Base-by-base conservation (phyloP, 1,284 basidiomycete genomes). In the Exobasidium rhododendri region DNA sequence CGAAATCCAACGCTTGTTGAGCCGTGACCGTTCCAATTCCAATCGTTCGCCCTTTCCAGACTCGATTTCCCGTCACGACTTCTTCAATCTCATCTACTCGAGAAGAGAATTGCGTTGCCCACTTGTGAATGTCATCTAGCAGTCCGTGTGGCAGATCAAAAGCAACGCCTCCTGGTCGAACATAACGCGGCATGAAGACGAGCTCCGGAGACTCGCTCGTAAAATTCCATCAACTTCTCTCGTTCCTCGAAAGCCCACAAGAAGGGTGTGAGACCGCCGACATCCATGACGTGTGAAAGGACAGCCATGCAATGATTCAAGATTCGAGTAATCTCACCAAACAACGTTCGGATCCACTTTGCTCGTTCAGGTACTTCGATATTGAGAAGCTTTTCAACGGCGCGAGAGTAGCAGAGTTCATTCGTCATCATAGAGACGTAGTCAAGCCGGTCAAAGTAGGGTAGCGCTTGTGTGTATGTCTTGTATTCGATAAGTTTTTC, bases 401-500 rank as follows among this genome's bases (percentile, higher is more conserved):
- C 96, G 35, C 97, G 86, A 2, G 94, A 91, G 83, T 96, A 99
- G 80, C 90, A 96, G 26, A 96, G 86, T 69, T 79, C 77, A 69
- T 79, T 79, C 58, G 75, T 77, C 77, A 79, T 79, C 94, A 97
- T 97, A 55, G 94, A 97, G 61, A 97, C 93, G 78, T 98, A 98
- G 84, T 99, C 94, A 67, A 98, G 85, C 78, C 94, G 92, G 82
- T 99, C 94, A 81, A 98, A 98, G 84, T 98, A 97, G 1, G 94
- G 96, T n/a, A 97, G 83, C 1, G 94, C 94, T 83, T 97, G 96
- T 14, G 88, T 92, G 81, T 97, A 98, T 10, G 89, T 97, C 85
- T 99, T 99, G 86, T 94, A 97, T 83, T 98, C 94, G 77, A 97
- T 98, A 60, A 99, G 85, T 83, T 98, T 98, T 81, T 98, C 94